Evolutionary conservation across 805 yeast species (phyloP), one percentile per base, ranked within the genome.

Genomic region (Ogataea methanolica): DNA sequence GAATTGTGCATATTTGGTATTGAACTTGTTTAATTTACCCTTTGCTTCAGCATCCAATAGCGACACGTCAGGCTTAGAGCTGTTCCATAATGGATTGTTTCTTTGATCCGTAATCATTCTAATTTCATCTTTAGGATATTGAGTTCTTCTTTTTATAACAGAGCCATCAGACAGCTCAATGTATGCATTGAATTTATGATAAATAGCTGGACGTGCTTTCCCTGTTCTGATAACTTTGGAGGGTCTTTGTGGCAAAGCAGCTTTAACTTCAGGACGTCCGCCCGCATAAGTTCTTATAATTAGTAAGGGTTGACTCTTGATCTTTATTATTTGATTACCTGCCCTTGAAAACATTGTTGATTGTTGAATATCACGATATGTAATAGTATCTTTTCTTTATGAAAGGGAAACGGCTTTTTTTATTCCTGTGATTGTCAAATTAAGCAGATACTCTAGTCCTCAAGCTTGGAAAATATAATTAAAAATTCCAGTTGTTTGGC

Each of bases 111-210:
- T 80, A 57, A 94, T 79, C 79, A 89, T 80, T 64, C 94, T 76
- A 59, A 88, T 73, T 61, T 94, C 97, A 45, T 79, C 83, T 59
- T 88, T 86, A 11, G 99, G 99, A 50, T 82, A 88, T 54, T 87
- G 96, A 0, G 96, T 82, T 58, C 87, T 78, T 68, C 99, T 79
- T 34, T 72, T 73, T 33, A 90, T 74, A 2, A 96, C 96, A 31
- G 97, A 86, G 2, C 99, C 99, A 65, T 94, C 99, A 55, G 95
- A 85, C 49, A 91, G 75, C 68, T 92, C 96, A n/a, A 94, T 91
- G 35, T 76, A 68, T 33, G 91, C 85, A 54, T 92, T 90, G 65
- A 94, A 94, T 66, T 88, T 88, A 70, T 92, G 79, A 68, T 88
- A 91, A 37, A 94, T 85, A 33, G 97, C 90, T 2, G 98, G 97